These are phyloP conservation scores for Danielozyma ontarioensis DNA, from an alignment of 805 yeast species.

Conservation along the genomic window DNA sequence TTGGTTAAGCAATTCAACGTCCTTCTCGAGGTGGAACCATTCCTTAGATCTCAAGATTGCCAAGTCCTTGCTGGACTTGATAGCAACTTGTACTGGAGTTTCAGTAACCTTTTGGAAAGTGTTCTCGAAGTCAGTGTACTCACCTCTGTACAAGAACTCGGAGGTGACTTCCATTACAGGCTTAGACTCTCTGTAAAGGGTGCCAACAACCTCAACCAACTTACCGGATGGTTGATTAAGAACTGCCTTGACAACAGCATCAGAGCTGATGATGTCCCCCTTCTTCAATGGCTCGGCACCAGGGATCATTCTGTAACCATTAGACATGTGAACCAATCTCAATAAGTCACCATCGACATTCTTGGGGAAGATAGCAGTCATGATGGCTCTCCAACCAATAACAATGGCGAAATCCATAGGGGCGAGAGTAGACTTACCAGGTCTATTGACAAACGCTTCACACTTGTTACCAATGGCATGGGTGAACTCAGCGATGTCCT, in stretches of 20 bases:
- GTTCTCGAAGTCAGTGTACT: slow-evolving; percentile 79
- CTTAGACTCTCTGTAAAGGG: slow-evolving; percentile 65
- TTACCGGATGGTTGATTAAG: slow-evolving; percentile 90
- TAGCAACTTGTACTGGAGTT: slow-evolving; percentile 75
- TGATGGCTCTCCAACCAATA: slow-evolving; percentile 96
- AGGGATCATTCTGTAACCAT: slow-evolving; percentile 88
- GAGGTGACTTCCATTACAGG: slow-evolving; percentile 94
- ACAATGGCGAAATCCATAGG: slow-evolving; percentile 99
- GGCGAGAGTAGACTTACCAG: slow-evolving; percentile 79
- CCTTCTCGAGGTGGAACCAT: slow-evolving; percentile 86
- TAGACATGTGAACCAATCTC: slow-evolving; percentile 89
- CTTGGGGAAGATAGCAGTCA: slow-evolving; percentile 96
- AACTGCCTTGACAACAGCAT: slow-evolving; percentile 83
- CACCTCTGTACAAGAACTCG: slow-evolving; percentile 94
- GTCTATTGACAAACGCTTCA: slow-evolving; percentile 89
- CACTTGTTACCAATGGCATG: slow-evolving; percentile 97
- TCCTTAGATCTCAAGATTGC: slow-evolving; percentile 93
- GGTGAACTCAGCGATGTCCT: slow-evolving; percentile 84
- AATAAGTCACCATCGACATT: slow-evolving; percentile 94
- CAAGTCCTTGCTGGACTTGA: slow-evolving; percentile 77
- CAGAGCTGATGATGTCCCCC: slow-evolving; percentile 79
- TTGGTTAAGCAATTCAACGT: slow-evolving; percentile 68
- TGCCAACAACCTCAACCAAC: slow-evolving; percentile 92
- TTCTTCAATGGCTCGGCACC: slow-evolving; percentile 86
- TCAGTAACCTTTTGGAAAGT: slow-evolving; percentile 87